These are phyloP conservation scores for Silybum marianum DNA, from an alignment of 129 eudicot genomes.

Conservation along the genomic window DNA sequence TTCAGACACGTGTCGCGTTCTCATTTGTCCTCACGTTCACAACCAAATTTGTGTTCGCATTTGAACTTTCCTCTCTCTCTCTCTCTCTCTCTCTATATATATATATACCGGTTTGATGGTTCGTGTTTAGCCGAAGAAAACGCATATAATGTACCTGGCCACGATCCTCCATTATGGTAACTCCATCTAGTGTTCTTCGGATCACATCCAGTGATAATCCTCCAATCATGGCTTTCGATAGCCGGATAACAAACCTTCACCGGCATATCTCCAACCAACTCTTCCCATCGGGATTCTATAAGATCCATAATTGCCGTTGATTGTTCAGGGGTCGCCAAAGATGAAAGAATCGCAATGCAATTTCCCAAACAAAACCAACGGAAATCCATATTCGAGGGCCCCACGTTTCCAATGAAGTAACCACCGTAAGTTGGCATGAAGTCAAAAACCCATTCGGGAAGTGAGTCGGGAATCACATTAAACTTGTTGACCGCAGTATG, in stretches of 20 bases:
- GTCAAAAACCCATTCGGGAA: conserved; percentile 95
- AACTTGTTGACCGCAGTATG: conserved; percentile 97
- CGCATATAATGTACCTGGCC: conserved; percentile 71
- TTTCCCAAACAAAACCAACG: conserved; percentile 98
- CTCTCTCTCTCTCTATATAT: too few species aligned
- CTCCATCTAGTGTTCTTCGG: conserved; percentile 98
- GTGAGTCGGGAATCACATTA: conserved; percentile 94
- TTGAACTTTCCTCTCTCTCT: too few species aligned
- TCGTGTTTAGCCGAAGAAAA: background rate
- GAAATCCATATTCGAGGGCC: conserved; percentile 95
- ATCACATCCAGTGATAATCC: conserved; percentile 89
- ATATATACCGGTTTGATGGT: background rate
- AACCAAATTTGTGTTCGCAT: too few species aligned
- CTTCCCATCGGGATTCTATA: conserved; percentile 90
- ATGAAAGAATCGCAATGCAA: conserved; percentile 86
- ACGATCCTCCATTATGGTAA: conserved; percentile 97
- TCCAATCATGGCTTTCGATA: conserved; percentile 91
- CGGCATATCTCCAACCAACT: conserved; percentile 96
- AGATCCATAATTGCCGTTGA: conserved; percentile 90
- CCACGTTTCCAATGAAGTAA: conserved; percentile 89
- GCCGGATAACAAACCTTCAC: conserved; percentile 95
- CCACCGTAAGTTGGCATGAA: conserved; percentile 93
- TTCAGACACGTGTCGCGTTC: too few species aligned
- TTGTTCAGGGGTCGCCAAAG: conserved; percentile 87
- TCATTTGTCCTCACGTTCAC: too few species aligned